These are phyloP conservation scores for Stagonosporopsis tanaceti DNA, from an alignment of 2,329 filamentous ascomycete species.

Conservation along the genomic window DNA sequence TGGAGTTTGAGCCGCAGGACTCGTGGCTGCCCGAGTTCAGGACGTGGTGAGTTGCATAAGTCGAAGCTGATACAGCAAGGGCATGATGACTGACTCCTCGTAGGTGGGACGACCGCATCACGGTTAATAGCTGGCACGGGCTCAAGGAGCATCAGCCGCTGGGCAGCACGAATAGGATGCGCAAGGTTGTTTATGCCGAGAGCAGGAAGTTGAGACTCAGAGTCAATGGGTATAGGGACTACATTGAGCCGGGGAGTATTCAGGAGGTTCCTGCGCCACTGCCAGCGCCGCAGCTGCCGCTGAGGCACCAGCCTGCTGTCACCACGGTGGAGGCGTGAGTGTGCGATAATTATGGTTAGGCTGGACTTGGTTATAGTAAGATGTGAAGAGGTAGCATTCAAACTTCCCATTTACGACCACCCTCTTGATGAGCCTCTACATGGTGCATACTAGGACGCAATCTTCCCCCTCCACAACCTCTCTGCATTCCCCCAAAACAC, in stretches of 20 bases:
- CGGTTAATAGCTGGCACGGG: slow-evolving; percentile 52
- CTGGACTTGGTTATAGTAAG: no score
- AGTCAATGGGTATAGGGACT: slow-evolving; percentile 52
- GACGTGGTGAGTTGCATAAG: slow-evolving; percentile 32
- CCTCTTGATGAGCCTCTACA: neutral
- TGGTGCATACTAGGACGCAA: slow-evolving; percentile 1
- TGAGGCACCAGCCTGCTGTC: slow-evolving; percentile 29
- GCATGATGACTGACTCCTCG: neutral
- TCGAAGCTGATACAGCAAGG: neutral
- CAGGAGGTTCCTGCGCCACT: slow-evolving; percentile 46
- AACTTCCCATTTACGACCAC: no score
- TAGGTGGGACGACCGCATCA: slow-evolving; percentile 51
- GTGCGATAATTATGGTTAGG: no score
- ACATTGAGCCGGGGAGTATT: slow-evolving; percentile 49
- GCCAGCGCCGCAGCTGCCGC: slow-evolving; percentile 26
- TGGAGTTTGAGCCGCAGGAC: slow-evolving; percentile 53
- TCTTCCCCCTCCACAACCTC: slow-evolving; percentile 38
- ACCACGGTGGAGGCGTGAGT: slow-evolving; percentile 25
- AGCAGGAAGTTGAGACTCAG: slow-evolving; percentile 50
- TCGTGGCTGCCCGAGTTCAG: slow-evolving; percentile 52
- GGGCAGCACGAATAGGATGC: slow-evolving; percentile 52
- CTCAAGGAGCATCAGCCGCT: slow-evolving; percentile 51
- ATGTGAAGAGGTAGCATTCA: no score
- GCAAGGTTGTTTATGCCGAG: slow-evolving; percentile 53
- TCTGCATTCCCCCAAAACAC: slow-evolving; percentile 41